A percentile compares a stretch with the other conserved stretches of the same genome.
Conservation (phyloP, 192 early-diverging fungal genomes). For the Umbelopsis isabellina region DNA sequence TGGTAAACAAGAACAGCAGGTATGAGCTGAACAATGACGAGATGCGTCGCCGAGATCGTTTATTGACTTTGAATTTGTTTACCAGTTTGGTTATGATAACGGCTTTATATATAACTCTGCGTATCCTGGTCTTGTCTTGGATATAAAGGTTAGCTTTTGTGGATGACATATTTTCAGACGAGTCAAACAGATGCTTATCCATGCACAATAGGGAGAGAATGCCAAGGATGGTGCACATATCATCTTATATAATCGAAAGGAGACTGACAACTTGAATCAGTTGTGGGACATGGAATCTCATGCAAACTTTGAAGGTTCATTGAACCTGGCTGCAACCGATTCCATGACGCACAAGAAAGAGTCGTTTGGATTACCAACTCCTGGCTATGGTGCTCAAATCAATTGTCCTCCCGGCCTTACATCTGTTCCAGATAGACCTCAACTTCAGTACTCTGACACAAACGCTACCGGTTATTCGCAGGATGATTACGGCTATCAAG, state of each 20-base stretch:
- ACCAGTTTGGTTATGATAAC: constrained; percentile 35
- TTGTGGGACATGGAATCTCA: constrained; percentile 40
- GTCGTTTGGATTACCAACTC: constrained; percentile 32
- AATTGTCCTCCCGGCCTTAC: constrained; percentile 33
- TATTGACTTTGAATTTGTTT: background rate
- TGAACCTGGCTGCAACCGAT: constrained; percentile 20
- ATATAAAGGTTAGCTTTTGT: constrained; percentile 32
- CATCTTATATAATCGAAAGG: constrained; percentile 43
- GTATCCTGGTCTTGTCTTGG: constrained; percentile 38
- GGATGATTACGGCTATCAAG: constrained; percentile 2
- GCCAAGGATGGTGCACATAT: constrained; percentile 39
- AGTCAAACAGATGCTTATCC: background rate
- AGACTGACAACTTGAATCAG: constrained; percentile 38
- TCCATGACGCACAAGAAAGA: constrained; percentile 34
- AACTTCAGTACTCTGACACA: constrained; percentile 5
- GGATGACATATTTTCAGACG: too few species aligned
- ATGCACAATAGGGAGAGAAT: constrained; percentile 29
- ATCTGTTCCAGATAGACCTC: constrained; percentile 24
- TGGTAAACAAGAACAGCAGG: constrained; percentile 29
- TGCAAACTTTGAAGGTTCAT: constrained; percentile 25
- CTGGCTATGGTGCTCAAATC: constrained; percentile 40
- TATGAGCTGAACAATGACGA: constrained; percentile 21
- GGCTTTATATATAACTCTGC: constrained; percentile 35
- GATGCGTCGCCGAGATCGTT: background rate
- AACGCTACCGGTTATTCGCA: constrained; percentile 22